These are phyloP conservation scores for Colletotrichum cuscutae DNA, from an alignment of 2,329 filamentous ascomycete species.

Conservation along the genomic window DNA sequence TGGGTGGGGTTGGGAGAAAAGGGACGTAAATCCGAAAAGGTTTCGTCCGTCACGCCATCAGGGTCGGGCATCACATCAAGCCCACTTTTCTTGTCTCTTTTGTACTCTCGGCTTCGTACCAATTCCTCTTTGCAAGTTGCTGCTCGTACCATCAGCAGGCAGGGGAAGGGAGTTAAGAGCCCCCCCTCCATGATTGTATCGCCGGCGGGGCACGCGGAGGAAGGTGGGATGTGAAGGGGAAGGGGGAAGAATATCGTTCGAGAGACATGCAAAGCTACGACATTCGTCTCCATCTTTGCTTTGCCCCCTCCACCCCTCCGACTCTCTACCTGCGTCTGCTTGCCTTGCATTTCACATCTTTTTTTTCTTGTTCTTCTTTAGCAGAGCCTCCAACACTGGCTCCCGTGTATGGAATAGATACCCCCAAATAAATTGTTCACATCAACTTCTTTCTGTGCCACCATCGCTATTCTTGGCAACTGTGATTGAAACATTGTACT, in stretches of 20 bases:
- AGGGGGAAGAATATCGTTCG: not conserved
- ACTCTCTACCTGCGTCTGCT: not conserved
- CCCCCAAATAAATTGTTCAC: slow-evolving; percentile 8
- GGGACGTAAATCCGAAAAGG: not conserved
- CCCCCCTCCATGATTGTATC: slow-evolving; percentile 4
- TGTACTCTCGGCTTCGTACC: not conserved
- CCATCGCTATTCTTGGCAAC: not conserved
- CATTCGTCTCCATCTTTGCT: not conserved
- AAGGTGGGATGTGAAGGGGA: not conserved
- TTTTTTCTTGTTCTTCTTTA: slow-evolving; percentile 5
- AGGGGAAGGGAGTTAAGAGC: not conserved
- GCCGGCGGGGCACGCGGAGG: not conserved
- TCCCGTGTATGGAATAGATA: slow-evolving; percentile 18
- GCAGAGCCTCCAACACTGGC: not conserved
- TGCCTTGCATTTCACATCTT: not conserved
- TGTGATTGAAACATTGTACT: not conserved
- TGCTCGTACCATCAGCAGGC: not conserved
- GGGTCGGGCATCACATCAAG: slow-evolving; percentile 17
- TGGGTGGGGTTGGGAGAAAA: too few species aligned
- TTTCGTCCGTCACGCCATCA: slow-evolving; percentile 16
- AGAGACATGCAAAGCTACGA: slow-evolving; percentile 6
- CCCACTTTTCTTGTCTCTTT: slow-evolving; percentile 10
- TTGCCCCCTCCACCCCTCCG: not conserved
- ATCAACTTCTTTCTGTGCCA: not conserved
- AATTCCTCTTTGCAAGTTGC: not conserved